Percentiles rank a stretch among this genome's conserved stretches.
These are phyloP conservation scores for Populus nigra DNA, from an alignment of 345 rosid genomes.

Conservation along the genomic window DNA sequence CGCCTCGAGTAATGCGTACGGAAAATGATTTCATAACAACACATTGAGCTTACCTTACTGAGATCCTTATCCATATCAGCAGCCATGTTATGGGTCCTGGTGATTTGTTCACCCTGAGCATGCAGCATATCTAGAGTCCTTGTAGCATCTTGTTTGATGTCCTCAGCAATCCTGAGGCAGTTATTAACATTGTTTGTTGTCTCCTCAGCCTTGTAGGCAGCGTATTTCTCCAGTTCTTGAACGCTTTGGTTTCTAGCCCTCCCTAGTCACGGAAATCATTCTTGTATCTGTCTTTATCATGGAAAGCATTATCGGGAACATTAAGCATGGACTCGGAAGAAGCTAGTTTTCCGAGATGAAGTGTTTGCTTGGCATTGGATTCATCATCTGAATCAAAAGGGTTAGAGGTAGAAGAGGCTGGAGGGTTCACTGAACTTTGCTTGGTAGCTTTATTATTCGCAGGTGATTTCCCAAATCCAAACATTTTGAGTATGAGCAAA, in stretches of 20 bases:
- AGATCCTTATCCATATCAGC: slow-evolving; percentile 35
- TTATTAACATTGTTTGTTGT: slow-evolving; percentile 24
- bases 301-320: not conserved
- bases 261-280: slow-evolving; percentile 27
- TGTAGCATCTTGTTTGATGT: slow-evolving; percentile 27
- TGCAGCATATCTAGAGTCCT: slow-evolving; percentile 33
- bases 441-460: slow-evolving; percentile 28
- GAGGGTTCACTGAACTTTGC: slow-evolving; percentile 16
- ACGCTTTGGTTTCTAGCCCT: slow-evolving; percentile 29
- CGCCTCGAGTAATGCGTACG: not conserved
- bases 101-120: slow-evolving; percentile 34
- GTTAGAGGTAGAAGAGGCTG: slow-evolving; percentile 8
- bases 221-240: slow-evolving; percentile 34
- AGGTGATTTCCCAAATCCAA: slow-evolving; percentile 58
- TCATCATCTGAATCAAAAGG: slow-evolving; percentile 34
- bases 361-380: slow-evolving; percentile 5
- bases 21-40: not conserved
- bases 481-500: slow-evolving; percentile 40
- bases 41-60: slow-evolving; percentile 13
- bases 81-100: slow-evolving; percentile 30
- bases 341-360: slow-evolving; percentile 6
- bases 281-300: slow-evolving; percentile 16
- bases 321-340: slow-evolving; percentile 20
- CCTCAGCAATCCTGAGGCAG: slow-evolving; percentile 27
- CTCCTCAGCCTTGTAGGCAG: slow-evolving; percentile 28